Percentiles rank a stretch among this genome's conserved stretches.
Conservation (phyloP, 2,329 filamentous ascomycete species). For the Fusarium temperatum region DNA sequence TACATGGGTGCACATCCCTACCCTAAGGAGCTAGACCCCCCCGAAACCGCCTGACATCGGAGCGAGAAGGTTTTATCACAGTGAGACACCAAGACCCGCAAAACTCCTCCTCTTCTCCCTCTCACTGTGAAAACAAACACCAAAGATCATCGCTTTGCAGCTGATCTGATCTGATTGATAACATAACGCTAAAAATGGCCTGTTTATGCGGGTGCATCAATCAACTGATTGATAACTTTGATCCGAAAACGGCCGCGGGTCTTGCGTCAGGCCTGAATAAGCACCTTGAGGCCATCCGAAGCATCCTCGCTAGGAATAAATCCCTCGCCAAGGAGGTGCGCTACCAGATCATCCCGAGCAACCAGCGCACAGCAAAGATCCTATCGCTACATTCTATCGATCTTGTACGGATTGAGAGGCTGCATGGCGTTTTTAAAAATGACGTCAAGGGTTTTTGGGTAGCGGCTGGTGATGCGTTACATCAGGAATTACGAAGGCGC, state of each 20-base stretch:
- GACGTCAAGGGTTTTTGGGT: conserved; percentile 42
- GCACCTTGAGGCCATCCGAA: conserved; percentile 40
- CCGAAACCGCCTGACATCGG: conserved; percentile 7
- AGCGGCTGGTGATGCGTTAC: neutral
- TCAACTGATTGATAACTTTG: conserved; percentile 33
- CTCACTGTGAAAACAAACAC: conserved; percentile 23
- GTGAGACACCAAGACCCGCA: conserved; percentile 24
- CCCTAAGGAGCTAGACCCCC: neutral
- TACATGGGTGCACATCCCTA: neutral
- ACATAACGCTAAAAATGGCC: conserved; percentile 1
- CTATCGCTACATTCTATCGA: conserved; percentile 36
- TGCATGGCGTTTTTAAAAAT: conserved; percentile 18
- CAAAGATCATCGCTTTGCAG: neutral
- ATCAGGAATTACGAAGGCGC: conserved; percentile 42
- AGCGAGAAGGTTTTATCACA: conserved; percentile 26
- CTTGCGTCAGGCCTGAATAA: conserved; percentile 40
- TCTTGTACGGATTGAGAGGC: conserved; percentile 4
- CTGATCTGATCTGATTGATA: neutral
- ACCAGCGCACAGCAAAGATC: conserved; percentile 45
- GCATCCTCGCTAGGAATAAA: conserved; percentile 43
- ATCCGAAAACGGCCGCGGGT: conserved; percentile 31
- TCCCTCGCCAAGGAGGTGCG: conserved; percentile 42
- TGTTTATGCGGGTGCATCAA: conserved; percentile 40
- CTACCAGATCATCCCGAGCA: conserved; percentile 44
- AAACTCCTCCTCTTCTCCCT: neutral